A percentile compares a stretch with the other conserved stretches of the same genome.
These are phyloP conservation scores for Macroventuria anomochaeta DNA, from an alignment of 2,329 filamentous ascomycete genomes.

Conservation along the genomic window DNA sequence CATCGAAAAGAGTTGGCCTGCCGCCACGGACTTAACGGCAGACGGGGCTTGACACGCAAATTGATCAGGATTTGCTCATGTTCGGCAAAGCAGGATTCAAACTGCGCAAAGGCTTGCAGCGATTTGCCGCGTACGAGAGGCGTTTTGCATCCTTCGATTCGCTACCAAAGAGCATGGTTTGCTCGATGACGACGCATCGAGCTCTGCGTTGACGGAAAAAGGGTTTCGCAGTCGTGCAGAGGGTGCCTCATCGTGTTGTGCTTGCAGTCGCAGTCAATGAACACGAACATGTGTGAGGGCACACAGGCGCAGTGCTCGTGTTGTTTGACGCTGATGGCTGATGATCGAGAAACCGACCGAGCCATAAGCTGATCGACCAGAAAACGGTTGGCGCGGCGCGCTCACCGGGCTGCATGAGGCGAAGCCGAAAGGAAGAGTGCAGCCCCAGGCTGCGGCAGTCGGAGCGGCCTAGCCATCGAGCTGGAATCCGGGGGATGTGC, in stretches of 20 bases:
- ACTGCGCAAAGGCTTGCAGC: slow-evolving; percentile 10
- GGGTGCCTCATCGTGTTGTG: background rate
- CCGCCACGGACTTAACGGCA: slow-evolving; percentile 19
- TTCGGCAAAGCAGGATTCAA: slow-evolving; percentile 18
- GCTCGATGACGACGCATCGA: background rate
- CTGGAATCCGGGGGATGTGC: slow-evolving; percentile 19
- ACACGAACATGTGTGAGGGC: background rate
- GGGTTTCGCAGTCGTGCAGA: slow-evolving; percentile 1
- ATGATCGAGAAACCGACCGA: slow-evolving; percentile 2
- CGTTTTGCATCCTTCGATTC: slow-evolving; percentile 6
- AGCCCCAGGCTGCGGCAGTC: slow-evolving; percentile 5
- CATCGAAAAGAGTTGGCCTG: slow-evolving; percentile 20
- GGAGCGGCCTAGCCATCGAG: slow-evolving; percentile 11
- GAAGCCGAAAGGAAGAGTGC: slow-evolving; percentile 7
- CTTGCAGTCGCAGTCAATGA: background rate
- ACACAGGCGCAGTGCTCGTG: slow-evolving; percentile 3
- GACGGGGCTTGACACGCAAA: slow-evolving; percentile 13
- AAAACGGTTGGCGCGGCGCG: slow-evolving; percentile 7
- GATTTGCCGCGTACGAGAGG: slow-evolving; percentile 11
- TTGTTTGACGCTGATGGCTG: background rate
- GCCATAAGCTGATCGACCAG: slow-evolving; percentile 1
- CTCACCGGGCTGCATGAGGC: slow-evolving; percentile 1
- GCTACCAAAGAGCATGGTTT: background rate
- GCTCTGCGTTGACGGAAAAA: background rate
- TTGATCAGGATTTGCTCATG: slow-evolving; percentile 20